Evolutionary conservation across 768 basidiomycete genomes (phyloP).

Genomic region (Tulasnella sp.): DNA sequence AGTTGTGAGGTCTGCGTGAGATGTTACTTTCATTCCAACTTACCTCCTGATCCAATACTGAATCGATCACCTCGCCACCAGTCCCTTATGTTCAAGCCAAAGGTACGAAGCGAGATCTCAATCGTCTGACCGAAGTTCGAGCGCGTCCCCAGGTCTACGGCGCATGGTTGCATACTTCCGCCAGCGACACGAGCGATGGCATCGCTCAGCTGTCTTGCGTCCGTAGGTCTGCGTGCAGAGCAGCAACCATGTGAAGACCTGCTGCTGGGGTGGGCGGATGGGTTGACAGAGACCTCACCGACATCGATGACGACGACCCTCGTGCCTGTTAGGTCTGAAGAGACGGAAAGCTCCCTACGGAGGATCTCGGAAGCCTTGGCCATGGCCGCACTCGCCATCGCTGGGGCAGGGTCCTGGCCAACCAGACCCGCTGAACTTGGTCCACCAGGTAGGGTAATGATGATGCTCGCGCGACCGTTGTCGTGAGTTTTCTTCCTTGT

Average conservation of each 20-base stretch:
- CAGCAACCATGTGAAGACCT: neutral
- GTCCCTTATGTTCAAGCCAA: constrained; percentile 36
- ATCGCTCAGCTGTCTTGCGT: constrained; percentile 47
- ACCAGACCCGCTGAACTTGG: constrained; percentile 59
- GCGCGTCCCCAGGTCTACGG: constrained; percentile 15
- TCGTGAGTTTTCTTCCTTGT: constrained; percentile 44
- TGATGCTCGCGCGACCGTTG: constrained; percentile 34
- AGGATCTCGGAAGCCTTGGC: constrained; percentile 62
- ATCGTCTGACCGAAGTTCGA: constrained; percentile 19
- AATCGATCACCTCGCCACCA: constrained; percentile 58
- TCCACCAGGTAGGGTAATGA: constrained; percentile 26
- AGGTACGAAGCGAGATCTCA: constrained; percentile 29
- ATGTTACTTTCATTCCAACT: constrained; percentile 56
- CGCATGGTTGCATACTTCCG: constrained; percentile 35
- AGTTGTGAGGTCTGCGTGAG: neutral
- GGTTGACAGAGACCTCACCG: constrained; percentile 29
- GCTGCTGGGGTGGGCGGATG: neutral
- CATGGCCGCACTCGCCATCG: constrained; percentile 68
- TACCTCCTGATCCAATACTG: constrained; percentile 72
- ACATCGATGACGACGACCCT: constrained; percentile 65
- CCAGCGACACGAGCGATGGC: constrained; percentile 50
- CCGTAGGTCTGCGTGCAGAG: constrained; percentile 37
- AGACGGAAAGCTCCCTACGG: constrained; percentile 52
- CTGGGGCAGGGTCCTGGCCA: constrained; percentile 53
- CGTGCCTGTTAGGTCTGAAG: constrained; percentile 51